A percentile compares a stretch with the other conserved stretches of the same genome.
Evolutionary conservation across 2,329 filamentous ascomycete genomes (phyloP).

Genomic region (Didymella pomorum): DNA sequence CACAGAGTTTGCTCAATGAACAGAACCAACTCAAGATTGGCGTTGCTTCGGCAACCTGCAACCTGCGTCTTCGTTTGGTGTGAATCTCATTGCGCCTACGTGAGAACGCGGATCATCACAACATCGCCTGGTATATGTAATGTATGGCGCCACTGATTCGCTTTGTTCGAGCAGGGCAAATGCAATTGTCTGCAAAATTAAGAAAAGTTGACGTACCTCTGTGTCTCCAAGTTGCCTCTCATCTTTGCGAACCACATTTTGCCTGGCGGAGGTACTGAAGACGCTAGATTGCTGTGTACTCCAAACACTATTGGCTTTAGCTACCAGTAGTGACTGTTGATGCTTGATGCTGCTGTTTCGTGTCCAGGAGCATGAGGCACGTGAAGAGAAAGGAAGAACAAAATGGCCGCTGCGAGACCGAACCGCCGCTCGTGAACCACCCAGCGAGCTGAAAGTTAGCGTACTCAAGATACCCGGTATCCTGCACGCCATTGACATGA

Average conservation of each 20-base stretch:
- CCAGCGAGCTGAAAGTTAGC: conserved; percentile 20
- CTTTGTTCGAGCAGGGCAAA: background rate
- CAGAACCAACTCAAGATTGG: background rate
- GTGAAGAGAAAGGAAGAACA: conserved; percentile 38
- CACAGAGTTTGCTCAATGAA: background rate
- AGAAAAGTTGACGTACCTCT: conserved; percentile 26
- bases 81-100: background rate
- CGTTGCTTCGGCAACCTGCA: background rate
- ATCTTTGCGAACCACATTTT: conserved; percentile 21
- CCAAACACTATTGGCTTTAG: conserved; percentile 8
- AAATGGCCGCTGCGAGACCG: conserved; percentile 27
- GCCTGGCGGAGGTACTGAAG: conserved; percentile 32
- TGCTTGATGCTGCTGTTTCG: conserved; percentile 18
- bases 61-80: background rate
- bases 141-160: background rate
- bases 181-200: too few species aligned
- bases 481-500: conserved; percentile 30
- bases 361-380: conserved; percentile 40
- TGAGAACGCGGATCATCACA: background rate
- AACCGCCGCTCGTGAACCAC: conserved; percentile 12
- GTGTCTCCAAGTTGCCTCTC: conserved; percentile 17
- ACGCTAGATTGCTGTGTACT: conserved; percentile 17
- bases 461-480: conserved; percentile 22
- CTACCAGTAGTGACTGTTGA: conserved; percentile 5
- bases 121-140: background rate